phyloP scores from a whole-genome alignment of 2,329 filamentous ascomycete species.

The Botrytis fabae region DNA sequence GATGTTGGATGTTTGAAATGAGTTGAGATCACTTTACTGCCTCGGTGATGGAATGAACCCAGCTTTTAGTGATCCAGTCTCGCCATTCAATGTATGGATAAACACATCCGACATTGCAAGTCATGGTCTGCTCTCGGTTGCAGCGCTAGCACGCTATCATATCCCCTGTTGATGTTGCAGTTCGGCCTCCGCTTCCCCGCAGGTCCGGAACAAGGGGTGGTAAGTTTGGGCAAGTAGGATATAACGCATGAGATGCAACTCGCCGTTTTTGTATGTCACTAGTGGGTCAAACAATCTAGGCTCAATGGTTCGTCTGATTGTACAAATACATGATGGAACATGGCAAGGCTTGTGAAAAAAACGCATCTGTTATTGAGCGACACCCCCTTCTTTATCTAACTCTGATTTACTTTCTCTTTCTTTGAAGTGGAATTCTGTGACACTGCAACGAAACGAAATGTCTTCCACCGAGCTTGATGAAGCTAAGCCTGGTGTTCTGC shows the following conservation, averaged over 20 bases:
- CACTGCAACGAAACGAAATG: neutral
- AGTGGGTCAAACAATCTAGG: neutral
- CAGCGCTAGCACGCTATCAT: neutral
- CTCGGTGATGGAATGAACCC: neutral
- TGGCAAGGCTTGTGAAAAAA: neutral
- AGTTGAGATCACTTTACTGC: neutral
- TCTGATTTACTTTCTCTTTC: neutral
- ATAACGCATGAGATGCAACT: neutral
- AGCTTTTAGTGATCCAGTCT: neutral
- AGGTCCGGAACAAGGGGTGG: neutral
- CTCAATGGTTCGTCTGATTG: neutral
- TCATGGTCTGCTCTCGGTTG: neutral
- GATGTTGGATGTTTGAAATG: neutral
- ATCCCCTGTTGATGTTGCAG: constrained; percentile 2
- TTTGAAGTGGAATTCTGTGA: neutral
- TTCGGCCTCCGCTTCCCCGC: neutral
- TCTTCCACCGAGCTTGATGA: neutral
- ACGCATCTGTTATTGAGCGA: neutral
- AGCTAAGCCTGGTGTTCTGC: neutral
- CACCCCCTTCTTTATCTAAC: neutral
- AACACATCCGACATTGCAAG: neutral
- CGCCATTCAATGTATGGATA: neutral
- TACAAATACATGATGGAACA: neutral
- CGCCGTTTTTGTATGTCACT: neutral
- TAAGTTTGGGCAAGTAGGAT: neutral